Evolutionary conservation across 2,329 filamentous ascomycete species (phyloP), one percentile per base, ranked within the genome.

Genomic region (Diaporthe ilicicola): DNA sequence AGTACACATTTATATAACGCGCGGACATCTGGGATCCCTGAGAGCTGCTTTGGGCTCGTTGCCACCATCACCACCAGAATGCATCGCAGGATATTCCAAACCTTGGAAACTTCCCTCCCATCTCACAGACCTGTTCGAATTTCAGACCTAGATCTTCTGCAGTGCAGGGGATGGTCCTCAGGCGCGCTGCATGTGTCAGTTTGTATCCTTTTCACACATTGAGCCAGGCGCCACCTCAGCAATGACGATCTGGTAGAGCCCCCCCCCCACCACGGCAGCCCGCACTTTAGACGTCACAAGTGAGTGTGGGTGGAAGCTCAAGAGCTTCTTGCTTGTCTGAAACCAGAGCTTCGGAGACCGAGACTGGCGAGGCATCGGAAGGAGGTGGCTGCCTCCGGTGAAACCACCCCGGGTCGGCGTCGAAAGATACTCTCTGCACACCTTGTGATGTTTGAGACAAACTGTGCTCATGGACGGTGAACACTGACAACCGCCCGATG

Each of bases 361-460:
- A 62, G 59, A 62, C 42, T 34, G 29, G 56, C 27, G 29, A 27
- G 42, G 19, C 42, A 8, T 62, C 59, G 59, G 59, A 48, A 34
- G 59, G 42, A 62, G 42, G 29, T 48, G 59, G 59, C 59, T 62
- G 59, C 59, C 59, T 62, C 42, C 59, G 27, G 59, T 62, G 59
- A 48, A 62, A 62, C 59, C 42, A 37, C 13, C 12, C 42, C 27
- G 59, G 42, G 29, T 48, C 29, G 59, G 10, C 34, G 59, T 48
- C 42, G 6, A 62, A 62, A 62, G 44, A 10, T 48, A 37, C 46
- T 39, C 32, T 59, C 13, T 27, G 9, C 56, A 48, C 42, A 34
- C 19, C 59, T 24, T 10, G 13, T 48, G 42, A 62, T 12, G 10
- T 48, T 50, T 48, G 29, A 62, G 42, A 62, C 59, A 48, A 24